Evolutionary conservation across 306 rosid genomes (phyloP), one percentile per base, ranked within the genome.

Genomic region (Malus sylvestris): DNA sequence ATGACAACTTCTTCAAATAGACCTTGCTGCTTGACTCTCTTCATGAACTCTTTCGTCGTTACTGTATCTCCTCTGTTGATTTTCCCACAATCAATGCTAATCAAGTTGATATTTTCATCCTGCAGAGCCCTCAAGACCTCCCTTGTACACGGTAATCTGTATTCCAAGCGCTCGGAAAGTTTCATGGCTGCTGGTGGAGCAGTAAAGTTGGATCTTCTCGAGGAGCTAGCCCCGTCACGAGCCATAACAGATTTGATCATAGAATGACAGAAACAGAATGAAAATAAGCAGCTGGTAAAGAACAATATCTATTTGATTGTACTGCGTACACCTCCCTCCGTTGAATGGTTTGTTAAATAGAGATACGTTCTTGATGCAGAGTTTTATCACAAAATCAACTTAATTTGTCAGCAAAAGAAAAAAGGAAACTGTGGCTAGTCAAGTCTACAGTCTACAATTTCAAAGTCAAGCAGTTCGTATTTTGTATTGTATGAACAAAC

Each of bases 1-100:
- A 52, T 20, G 4, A n/a, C 42, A 8, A 75, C 80, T 7, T 12
- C 29, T 8, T 81, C 84, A 64, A 81, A 69, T 13, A 69, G 14
- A 9, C 44, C 63, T 10, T 25, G 52, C 1, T 74, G 51, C 13
- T 70, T 60, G 11, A 59, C 60, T 70, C 52, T 53, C 11, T 0
- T 38, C 23, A 40, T 73, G 38, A 81, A 68, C 15, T 62, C 73
- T 27, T 42, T 64, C 10, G 14, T 68, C 42, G 78, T 7, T 0
- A 73, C 40, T 0, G 23, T 51, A 30, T 78, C 70, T 52, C 20
- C 76, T 3, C 10, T 57, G 0, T 66, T 30, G 27, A 22, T 0
- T 42, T 19, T 8, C 3, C 72, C 67, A 55, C 71, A 71, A n/a
- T 30, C 18, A 30, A 78, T 73, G 23, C 49, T 71, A 8, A 78